These are phyloP conservation scores for Phytopythium aichiense DNA, from an alignment of 352 stramenopile genomes.

Conservation along the genomic window DNA sequence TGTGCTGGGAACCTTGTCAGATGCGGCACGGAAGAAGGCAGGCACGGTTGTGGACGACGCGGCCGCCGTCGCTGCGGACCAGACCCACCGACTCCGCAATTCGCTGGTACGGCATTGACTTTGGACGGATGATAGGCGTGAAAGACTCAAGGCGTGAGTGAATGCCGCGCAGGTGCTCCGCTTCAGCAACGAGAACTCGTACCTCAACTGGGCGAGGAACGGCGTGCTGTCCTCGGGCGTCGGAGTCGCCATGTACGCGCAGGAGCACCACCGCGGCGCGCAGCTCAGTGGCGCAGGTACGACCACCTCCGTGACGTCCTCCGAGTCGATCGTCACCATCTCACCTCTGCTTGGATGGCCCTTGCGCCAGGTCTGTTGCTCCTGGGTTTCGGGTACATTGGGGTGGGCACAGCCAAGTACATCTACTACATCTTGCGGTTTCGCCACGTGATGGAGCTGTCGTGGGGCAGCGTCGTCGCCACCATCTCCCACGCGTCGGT, in stretches of 20 bases:
- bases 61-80: conserved; percentile 19
- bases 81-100: conserved; percentile 26
- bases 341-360: background rate
- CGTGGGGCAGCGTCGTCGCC: conserved; percentile 80
- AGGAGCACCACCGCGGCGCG: conserved; percentile 83
- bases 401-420: conserved; percentile 85
- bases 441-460: conserved; percentile 84
- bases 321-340: background rate
- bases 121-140: too few species aligned
- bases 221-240: conserved; percentile 78
- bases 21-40: conserved; percentile 26
- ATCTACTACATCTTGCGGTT: conserved; percentile 90
- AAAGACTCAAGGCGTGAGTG: background rate
- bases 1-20: background rate
- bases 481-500: conserved; percentile 79
- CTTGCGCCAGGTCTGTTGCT: conserved; percentile 50
- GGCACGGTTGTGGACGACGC: conserved; percentile 21
- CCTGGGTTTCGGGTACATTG: conserved; percentile 86
- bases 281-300: conserved; percentile 75
- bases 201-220: conserved; percentile 86
- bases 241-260: conserved; percentile 84
- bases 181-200: conserved; percentile 88
- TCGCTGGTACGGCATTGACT: conserved; percentile 18
- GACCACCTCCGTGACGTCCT: background rate
- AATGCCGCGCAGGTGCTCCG: conserved; percentile 45